These are phyloP conservation scores for Didymella pomorum DNA, from an alignment of 2,329 filamentous ascomycete species.

Conservation along the genomic window DNA sequence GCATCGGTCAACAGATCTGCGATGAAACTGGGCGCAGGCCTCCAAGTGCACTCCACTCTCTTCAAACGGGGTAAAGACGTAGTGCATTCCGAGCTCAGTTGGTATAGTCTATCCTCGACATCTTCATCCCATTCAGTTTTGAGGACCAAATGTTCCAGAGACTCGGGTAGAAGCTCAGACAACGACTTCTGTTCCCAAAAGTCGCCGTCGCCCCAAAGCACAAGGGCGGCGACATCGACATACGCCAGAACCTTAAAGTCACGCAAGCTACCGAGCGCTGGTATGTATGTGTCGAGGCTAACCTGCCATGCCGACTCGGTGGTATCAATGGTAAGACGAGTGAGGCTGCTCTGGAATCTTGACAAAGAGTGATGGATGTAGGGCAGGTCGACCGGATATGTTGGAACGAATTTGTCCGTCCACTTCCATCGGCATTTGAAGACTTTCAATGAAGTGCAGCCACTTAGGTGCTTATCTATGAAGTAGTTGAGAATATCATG, in stretches of 20 bases:
- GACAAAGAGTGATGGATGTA: not conserved
- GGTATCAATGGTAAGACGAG: constrained; percentile 9
- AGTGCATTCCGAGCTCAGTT: constrained; percentile 14
- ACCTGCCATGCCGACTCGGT: constrained; percentile 5
- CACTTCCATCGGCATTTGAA: constrained; percentile 14
- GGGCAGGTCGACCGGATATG: not conserved
- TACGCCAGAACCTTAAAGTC: constrained; percentile 22
- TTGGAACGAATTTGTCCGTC: not conserved
- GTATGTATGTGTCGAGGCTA: constrained; percentile 16
- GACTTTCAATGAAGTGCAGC: not conserved
- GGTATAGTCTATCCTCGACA: constrained; percentile 19
- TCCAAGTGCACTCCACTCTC: constrained; percentile 10
- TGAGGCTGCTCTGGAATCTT: not conserved
- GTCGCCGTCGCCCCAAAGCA: constrained; percentile 26
- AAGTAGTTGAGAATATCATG: not conserved
- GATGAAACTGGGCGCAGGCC: not conserved
- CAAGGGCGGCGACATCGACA: constrained; percentile 27
- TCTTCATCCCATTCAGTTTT: constrained; percentile 30
- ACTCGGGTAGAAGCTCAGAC: constrained; percentile 21
- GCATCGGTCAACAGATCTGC: not conserved
- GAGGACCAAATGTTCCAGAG: constrained; percentile 25
- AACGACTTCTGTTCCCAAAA: constrained; percentile 6
- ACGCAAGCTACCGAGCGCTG: constrained; percentile 23
- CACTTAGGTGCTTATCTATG: not conserved
- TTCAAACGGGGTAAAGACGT: not conserved